phyloP scores from a whole-genome alignment of 352 stramenopile genomes.

The Phytophthora podocarpi region DNA sequence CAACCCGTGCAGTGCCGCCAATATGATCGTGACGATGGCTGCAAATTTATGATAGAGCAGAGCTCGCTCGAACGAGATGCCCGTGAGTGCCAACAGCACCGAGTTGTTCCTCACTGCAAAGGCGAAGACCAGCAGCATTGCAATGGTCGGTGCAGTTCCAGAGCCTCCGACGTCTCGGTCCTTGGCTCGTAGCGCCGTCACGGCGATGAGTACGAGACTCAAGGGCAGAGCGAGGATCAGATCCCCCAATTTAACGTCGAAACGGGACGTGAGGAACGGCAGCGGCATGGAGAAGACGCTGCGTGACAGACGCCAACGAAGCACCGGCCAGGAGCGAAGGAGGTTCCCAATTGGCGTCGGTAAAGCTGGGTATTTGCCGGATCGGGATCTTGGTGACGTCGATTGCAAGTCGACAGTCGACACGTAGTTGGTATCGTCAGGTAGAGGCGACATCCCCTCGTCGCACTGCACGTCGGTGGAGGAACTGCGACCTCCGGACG shows the following conservation, averaged over 20 bases:
- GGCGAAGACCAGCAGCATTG: slow-evolving; percentile 39
- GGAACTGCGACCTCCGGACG: background rate
- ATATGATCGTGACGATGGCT: slow-evolving; percentile 28
- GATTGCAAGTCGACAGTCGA: background rate
- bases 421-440: background rate
- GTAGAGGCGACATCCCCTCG: no score
- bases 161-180: slow-evolving; percentile 9
- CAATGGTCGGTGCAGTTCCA: slow-evolving; percentile 25
- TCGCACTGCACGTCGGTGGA: background rate
- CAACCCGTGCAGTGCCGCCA: slow-evolving; percentile 35
- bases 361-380: no score
- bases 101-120: slow-evolving; percentile 51
- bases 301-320: slow-evolving; percentile 21
- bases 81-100: slow-evolving; percentile 37
- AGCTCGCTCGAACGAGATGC: slow-evolving; percentile 49
- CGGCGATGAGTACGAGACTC: slow-evolving; percentile 7
- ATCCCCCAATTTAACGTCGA: slow-evolving; percentile 45
- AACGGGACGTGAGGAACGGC: slow-evolving; percentile 17
- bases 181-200: slow-evolving; percentile 2
- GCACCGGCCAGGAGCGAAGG: slow-evolving; percentile 12
- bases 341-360: background rate
- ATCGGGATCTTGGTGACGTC: background rate
- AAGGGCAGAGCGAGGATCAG: slow-evolving; percentile 30
- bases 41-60: slow-evolving; percentile 51
- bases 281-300: slow-evolving; percentile 25